phyloP scores from a whole-genome alignment of 768 basidiomycete genomes.

The Russula olivacea region DNA sequence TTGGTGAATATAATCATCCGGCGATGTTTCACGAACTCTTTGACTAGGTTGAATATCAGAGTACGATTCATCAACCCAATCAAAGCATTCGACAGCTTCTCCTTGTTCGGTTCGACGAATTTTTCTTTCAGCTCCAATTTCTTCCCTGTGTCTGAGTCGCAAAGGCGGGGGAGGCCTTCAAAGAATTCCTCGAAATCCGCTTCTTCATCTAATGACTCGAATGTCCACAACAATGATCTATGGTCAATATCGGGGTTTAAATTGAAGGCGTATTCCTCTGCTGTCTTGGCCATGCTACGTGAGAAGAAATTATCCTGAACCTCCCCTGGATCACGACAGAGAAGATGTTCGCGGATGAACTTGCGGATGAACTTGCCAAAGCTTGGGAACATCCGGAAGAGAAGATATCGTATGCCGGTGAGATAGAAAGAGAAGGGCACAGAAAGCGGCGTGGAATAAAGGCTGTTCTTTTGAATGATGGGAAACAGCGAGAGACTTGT shows the following conservation, averaged over 20 bases:
- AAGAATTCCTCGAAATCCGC: slow-evolving; percentile 9
- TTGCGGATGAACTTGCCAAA: too few relatives aligned
- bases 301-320: background rate
- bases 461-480: slow-evolving; percentile 5
- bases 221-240: slow-evolving; percentile 3
- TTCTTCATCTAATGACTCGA: slow-evolving; percentile 6
- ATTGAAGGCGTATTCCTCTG: background rate
- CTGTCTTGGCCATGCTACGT: background rate
- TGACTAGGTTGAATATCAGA: background rate
- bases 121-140: background rate
- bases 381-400: too few relatives aligned
- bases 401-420: background rate
- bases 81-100: background rate
- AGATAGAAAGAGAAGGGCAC: background rate
- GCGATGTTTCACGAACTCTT: background rate
- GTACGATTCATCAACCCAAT: slow-evolving; percentile 7
- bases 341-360: too few relatives aligned
- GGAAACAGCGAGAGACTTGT: slow-evolving; percentile 17
- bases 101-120: background rate
- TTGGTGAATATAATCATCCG: slow-evolving; percentile 4
- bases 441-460: slow-evolving; percentile 11
- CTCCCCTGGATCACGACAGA: too few relatives aligned
- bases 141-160: background rate
- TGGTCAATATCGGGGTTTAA: background rate
- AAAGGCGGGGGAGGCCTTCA: slow-evolving; percentile 10